Percentiles rank a stretch among this genome's conserved stretches.
Evolutionary conservation across 176 grass and related monocot species (phyloP).

Genomic region (Carex pumila): DNA sequence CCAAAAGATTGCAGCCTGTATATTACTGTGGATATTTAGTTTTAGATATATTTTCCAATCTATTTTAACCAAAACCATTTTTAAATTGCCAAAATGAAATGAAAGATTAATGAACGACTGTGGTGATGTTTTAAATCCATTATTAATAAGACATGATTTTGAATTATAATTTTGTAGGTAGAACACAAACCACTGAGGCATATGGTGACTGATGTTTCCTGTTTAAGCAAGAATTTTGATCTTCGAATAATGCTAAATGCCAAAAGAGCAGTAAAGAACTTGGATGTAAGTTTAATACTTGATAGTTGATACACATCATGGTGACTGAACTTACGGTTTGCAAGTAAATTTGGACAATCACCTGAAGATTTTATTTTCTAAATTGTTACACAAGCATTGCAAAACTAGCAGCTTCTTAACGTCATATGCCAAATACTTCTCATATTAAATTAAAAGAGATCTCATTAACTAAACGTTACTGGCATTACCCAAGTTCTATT

Average conservation of each 20-base stretch:
- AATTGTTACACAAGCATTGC: too few species aligned
- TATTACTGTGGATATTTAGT: background rate
- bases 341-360: too few species aligned
- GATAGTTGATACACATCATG: too few species aligned
- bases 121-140: too few species aligned
- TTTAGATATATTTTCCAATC: constrained; percentile 12
- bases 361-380: too few species aligned
- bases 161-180: constrained; percentile 35
- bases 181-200: constrained; percentile 46
- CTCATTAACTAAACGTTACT: too few species aligned
- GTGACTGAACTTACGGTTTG: too few species aligned
- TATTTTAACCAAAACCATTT: background rate
- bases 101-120: too few species aligned
- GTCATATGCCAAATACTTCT: too few species aligned
- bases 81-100: background rate
- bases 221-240: constrained; percentile 50
- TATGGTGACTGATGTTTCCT: constrained; percentile 77
- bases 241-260: constrained; percentile 56
- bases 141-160: background rate
- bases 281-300: constrained; percentile 43
- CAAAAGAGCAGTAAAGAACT: constrained; percentile 39
- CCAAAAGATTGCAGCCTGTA: background rate
- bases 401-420: too few species aligned
- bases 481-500: too few species aligned
- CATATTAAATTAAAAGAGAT: too few species aligned